Base-by-base conservation (phyloP, 2,329 filamentous ascomycete species). In the Aspergillus spinulosporus region DNA sequence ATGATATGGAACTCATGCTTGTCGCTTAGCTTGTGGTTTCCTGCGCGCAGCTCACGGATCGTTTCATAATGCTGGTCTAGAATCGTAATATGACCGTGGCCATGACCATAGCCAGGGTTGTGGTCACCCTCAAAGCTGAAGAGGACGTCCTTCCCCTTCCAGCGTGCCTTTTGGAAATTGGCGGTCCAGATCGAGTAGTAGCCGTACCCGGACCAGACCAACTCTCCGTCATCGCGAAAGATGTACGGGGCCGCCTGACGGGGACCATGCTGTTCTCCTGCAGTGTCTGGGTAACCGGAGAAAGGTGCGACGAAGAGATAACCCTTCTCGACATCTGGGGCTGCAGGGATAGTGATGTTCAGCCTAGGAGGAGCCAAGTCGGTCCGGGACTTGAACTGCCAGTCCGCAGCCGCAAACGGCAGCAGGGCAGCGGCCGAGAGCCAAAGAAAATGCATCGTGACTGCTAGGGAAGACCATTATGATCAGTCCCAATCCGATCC, bases 1-100 rank as follows among this genome's bases (percentile, higher is more conserved):
- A 82, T 69, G 26, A 84, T 73, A 43, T 79, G 75, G 54, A 85
- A 84, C 66, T 85, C 82, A 57, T 85, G 82, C 66, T 80, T 80
- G 58, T 80, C 78, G 8, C 74, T 73, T n/a, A 82, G 62, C 54
- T 76, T 77, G 62, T 83, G 80, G 21, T 69, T 67, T 0, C 67
- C 69, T 2, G 80, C 81, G 1, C 80, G 75, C 4, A 85, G 70
- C 62, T 82, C 79, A 1, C 76, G 75, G 49, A 84, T 77, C 0
- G 78, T 81, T 66, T 84, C 78, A 61, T 85, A 85, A 46, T 80
- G 74, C 64, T 81, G 73, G 56, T 84, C 74, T 58, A 85, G 54
- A 29, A 85, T 75, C 0, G 78, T 82, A 26, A 77, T 74, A 59
- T 83, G 80, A 1, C 82, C 82, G 57, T 83, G 79, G 0, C 81